Percentiles rank a stretch among this genome's conserved stretches.
Evolutionary conservation across 2,329 filamentous ascomycete species (phyloP).

Genomic region (Penicillium sp.): DNA sequence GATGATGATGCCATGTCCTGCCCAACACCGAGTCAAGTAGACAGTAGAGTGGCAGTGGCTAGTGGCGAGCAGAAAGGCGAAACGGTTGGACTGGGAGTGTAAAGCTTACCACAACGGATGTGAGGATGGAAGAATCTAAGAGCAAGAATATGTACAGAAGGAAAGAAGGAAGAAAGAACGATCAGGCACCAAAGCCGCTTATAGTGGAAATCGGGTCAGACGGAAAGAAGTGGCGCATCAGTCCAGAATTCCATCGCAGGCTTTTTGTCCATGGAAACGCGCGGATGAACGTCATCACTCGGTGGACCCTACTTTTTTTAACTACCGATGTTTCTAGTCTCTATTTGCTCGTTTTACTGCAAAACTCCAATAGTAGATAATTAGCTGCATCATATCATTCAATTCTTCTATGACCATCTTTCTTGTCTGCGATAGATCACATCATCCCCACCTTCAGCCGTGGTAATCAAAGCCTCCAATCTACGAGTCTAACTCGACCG

Average conservation of each 20-base stretch:
- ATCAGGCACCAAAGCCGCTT: slow-evolving; percentile 8
- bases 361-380: neutral
- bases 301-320: neutral
- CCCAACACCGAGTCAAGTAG: neutral
- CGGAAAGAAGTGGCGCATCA: slow-evolving; percentile 12
- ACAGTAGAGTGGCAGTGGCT: neutral
- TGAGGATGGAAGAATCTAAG: slow-evolving; percentile 5
- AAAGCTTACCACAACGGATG: slow-evolving; percentile 6
- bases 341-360: no score
- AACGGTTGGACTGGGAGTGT: slow-evolving; percentile 4
- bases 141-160: neutral
- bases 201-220: slow-evolving; percentile 6
- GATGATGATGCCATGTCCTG: neutral
- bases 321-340: no score
- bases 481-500: neutral
- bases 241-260: neutral
- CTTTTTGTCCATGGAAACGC: slow-evolving; percentile 9
- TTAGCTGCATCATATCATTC: neutral
- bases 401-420: neutral
- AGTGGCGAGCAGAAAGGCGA: slow-evolving; percentile 3
- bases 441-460: slow-evolving; percentile 6
- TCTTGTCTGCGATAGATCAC: slow-evolving; percentile 15
- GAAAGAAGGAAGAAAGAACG: neutral
- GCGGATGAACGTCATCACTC: slow-evolving; percentile 18
- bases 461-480: neutral